Evolutionary conservation across 1,284 basidiomycete genomes (phyloP).

Genomic region (Heterobasidion irregulare): DNA sequence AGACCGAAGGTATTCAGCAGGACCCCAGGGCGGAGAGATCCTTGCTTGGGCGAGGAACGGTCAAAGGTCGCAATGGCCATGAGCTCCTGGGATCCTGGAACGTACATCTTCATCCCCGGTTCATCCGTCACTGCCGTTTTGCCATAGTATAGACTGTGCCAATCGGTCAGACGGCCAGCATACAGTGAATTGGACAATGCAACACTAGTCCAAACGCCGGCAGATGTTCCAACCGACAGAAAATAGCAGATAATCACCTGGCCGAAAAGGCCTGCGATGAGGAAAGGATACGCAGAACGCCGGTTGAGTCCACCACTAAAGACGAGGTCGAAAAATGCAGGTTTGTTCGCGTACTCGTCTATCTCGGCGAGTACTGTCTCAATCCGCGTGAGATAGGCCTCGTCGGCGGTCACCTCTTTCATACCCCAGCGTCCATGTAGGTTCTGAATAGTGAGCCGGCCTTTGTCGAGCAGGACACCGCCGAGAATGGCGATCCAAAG

Average conservation of each 20-base stretch:
- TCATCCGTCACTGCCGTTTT: not conserved
- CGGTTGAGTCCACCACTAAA: not conserved
- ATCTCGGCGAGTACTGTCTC: not conserved
- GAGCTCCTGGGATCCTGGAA: not conserved
- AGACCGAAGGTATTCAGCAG: not conserved
- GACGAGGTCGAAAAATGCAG: not conserved
- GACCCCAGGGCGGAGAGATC: not conserved
- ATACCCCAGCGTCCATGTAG: not conserved
- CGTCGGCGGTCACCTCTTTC: not conserved
- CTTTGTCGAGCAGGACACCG: not conserved
- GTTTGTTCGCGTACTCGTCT: not conserved
- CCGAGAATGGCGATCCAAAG: not conserved
- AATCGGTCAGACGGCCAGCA: not conserved
- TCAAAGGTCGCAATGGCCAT: not conserved
- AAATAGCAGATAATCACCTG: not conserved
- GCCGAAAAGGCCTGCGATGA: not conserved
- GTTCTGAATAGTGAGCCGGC: not conserved
- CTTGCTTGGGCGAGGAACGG: not conserved
- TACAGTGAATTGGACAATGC: not conserved
- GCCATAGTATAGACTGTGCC: not conserved
- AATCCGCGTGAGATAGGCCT: not conserved
- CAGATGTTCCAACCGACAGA: not conserved
- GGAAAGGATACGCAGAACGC: not conserved
- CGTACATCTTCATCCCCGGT: not conserved
- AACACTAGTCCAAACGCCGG: not conserved